A percentile compares a stretch with the other conserved stretches of the same genome.
Evolutionary conservation across 176 grass and related monocot genomes (phyloP).

Genomic region (Zoysia japonica): DNA sequence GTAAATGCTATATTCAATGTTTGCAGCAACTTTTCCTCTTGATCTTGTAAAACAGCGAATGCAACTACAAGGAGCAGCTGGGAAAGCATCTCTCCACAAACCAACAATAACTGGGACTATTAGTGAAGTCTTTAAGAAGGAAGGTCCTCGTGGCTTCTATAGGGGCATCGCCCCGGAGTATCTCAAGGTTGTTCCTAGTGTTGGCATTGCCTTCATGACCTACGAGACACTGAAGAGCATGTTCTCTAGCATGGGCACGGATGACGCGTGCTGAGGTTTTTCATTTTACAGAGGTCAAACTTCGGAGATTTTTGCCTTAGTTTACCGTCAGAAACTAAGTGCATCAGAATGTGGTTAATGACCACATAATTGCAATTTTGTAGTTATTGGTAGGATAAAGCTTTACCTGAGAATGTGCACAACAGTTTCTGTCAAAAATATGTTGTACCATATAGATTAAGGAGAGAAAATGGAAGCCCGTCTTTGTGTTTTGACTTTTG

Average conservation of each 20-base stretch:
- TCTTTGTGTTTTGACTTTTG: slow-evolving; percentile 6
- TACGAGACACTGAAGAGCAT: slow-evolving; percentile 72
- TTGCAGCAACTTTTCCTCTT: slow-evolving; percentile 91
- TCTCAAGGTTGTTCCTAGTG: slow-evolving; percentile 91
- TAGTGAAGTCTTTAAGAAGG: slow-evolving; percentile 56
- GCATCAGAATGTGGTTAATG: slow-evolving; percentile 37
- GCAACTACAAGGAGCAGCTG: slow-evolving; percentile 86
- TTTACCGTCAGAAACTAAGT: slow-evolving; percentile 33
- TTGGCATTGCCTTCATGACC: slow-evolving; percentile 95
- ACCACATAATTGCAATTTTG: slow-evolving; percentile 68
- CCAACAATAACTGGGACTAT: slow-evolving; percentile 68
- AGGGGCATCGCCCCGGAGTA: slow-evolving; percentile 91
- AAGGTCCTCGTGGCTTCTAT: slow-evolving; percentile 82
- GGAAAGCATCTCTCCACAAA: slow-evolving; percentile 49
- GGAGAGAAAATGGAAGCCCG: slow-evolving; percentile 7
- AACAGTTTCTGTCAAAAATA: background rate
- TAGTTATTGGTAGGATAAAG: slow-evolving; percentile 54
- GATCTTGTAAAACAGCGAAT: slow-evolving; percentile 82
- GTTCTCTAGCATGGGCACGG: slow-evolving; percentile 45
- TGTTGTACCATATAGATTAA: slow-evolving; percentile 47
- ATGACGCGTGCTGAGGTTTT: slow-evolving; percentile 36
- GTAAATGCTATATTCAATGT: slow-evolving; percentile 6
- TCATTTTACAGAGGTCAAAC: background rate
- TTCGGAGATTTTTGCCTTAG: slow-evolving; percentile 33
- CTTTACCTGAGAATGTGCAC: slow-evolving; percentile 31